Conservation (phyloP, 2,329 filamentous ascomycete species). For the Pseudogymnoascus sp. region DNA sequence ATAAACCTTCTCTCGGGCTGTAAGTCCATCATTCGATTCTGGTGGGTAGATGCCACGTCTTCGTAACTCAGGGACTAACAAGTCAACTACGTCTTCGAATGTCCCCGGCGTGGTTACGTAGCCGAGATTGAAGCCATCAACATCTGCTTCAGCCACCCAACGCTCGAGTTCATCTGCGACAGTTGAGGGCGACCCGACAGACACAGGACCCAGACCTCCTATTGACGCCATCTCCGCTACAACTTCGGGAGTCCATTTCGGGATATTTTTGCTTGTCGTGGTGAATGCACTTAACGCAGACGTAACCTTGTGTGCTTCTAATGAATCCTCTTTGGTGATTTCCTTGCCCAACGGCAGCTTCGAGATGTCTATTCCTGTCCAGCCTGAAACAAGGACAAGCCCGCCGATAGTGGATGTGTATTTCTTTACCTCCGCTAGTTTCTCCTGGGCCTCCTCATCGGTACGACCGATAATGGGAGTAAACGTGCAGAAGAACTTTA, state of each 20-base stretch:
- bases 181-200: slow-evolving; percentile 38
- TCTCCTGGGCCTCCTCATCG: slow-evolving; percentile 56
- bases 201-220: slow-evolving; percentile 54
- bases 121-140: slow-evolving; percentile 68
- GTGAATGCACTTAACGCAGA: slow-evolving; percentile 43
- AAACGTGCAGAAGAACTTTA: slow-evolving; percentile 62
- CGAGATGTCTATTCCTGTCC: slow-evolving; percentile 61
- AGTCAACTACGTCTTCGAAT: slow-evolving; percentile 60
- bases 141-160: slow-evolving; percentile 61
- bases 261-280: slow-evolving; percentile 40
- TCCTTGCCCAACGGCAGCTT: slow-evolving; percentile 50
- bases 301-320: slow-evolving; percentile 44
- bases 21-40: slow-evolving; percentile 33
- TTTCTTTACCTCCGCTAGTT: slow-evolving; percentile 52
- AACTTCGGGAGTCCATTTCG: slow-evolving; percentile 61
- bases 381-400: slow-evolving; percentile 62
- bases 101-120: slow-evolving; percentile 59
- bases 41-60: slow-evolving; percentile 44
- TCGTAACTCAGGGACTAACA: slow-evolving; percentile 56
- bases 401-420: slow-evolving; percentile 60
- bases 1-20: slow-evolving; percentile 54
- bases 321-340: slow-evolving; percentile 46
- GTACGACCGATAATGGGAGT: slow-evolving; percentile 59
- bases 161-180: slow-evolving; percentile 61
- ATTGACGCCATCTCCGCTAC: slow-evolving; percentile 61